Percentiles rank a stretch among this genome's conserved stretches.
Evolutionary conservation across 164 flowering plant genomes (phyloP).

Genomic region (Magnolia kwangsiensis): DNA sequence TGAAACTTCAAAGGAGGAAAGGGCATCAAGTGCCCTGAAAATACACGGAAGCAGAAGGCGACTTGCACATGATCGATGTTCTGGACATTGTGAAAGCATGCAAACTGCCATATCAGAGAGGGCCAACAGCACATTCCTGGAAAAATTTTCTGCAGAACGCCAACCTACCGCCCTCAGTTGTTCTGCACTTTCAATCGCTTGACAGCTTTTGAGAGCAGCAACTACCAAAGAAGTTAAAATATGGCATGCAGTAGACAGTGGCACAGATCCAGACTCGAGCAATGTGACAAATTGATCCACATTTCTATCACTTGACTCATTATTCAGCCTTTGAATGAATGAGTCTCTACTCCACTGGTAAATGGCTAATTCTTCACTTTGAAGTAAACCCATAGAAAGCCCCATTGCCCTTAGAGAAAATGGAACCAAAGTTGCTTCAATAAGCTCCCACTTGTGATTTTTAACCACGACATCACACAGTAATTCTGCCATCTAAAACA

Average conservation of each 20-base stretch:
- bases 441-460: constrained; percentile 46
- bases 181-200: constrained; percentile 14
- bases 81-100: constrained; percentile 57
- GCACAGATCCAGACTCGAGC: constrained; percentile 24
- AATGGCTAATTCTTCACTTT: constrained; percentile 36
- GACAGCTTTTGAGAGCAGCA: constrained; percentile 39
- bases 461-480: constrained; percentile 49
- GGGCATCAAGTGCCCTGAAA: constrained; percentile 51
- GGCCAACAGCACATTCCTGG: constrained; percentile 57
- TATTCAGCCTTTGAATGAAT: constrained; percentile 13
- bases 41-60: constrained; percentile 58
- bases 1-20: constrained; percentile 34
- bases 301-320: constrained; percentile 8
- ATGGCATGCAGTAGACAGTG: constrained; percentile 57
- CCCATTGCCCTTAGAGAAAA: constrained; percentile 45
- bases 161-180: constrained; percentile 24
- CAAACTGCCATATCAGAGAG: constrained; percentile 48
- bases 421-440: constrained; percentile 63
- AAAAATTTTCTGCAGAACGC: constrained; percentile 33
- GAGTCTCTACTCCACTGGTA: constrained; percentile 34
- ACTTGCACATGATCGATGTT: constrained; percentile 62
- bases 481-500: constrained; percentile 48
- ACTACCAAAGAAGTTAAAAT: constrained; percentile 47
- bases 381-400: constrained; percentile 46
- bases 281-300: constrained; percentile 18